Percentiles rank a stretch among this genome's conserved stretches.
Conservation (phyloP, 441 rosid species). For the Flueggea neowawraea region DNA sequence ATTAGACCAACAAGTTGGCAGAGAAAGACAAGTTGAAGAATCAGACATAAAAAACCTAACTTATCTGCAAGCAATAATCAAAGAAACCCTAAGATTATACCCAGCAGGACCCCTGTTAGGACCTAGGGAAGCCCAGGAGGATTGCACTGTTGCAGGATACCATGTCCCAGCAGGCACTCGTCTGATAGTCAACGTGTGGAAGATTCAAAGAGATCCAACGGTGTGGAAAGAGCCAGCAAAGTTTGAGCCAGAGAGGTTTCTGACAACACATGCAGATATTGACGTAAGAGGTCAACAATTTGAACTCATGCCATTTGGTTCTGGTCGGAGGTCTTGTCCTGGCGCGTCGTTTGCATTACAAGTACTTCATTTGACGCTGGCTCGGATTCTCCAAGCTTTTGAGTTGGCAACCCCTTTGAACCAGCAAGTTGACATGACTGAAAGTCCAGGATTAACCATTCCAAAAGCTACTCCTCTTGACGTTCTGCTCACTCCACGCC, state of each 20-base stretch:
- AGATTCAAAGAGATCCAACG: slow-evolving; percentile 45
- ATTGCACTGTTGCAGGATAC: slow-evolving; percentile 45
- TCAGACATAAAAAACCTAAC: slow-evolving; percentile 42
- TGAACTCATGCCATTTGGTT: slow-evolving; percentile 35
- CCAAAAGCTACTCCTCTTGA: slow-evolving; percentile 35
- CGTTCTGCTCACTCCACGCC: slow-evolving; percentile 29
- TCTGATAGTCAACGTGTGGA: slow-evolving; percentile 48
- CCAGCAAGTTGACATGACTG: slow-evolving; percentile 33
- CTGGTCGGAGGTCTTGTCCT: slow-evolving; percentile 30
- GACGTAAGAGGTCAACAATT: slow-evolving; percentile 29
- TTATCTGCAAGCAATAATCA: slow-evolving; percentile 47
- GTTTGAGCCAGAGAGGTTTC: slow-evolving; percentile 42
- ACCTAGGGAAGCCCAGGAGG: slow-evolving; percentile 42
- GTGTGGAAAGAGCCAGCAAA: slow-evolving; percentile 34
- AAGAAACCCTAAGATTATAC: slow-evolving; percentile 54
- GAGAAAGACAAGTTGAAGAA: slow-evolving; percentile 35
- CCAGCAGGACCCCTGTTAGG: slow-evolving; percentile 52
- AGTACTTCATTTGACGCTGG: slow-evolving; percentile 27
- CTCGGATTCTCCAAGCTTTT: slow-evolving; percentile 32
- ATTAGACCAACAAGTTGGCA: slow-evolving; percentile 46
- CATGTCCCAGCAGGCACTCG: slow-evolving; percentile 46
- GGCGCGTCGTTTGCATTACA: slow-evolving; percentile 27
- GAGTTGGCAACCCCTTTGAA: slow-evolving; percentile 19
- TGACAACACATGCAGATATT: slow-evolving; percentile 21
- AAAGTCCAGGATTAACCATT: slow-evolving; percentile 24